Percentiles rank a stretch among this genome's conserved stretches.
Conservation (phyloP, 257 asterid species). For the Nicotiana tomentosiformis region DNA sequence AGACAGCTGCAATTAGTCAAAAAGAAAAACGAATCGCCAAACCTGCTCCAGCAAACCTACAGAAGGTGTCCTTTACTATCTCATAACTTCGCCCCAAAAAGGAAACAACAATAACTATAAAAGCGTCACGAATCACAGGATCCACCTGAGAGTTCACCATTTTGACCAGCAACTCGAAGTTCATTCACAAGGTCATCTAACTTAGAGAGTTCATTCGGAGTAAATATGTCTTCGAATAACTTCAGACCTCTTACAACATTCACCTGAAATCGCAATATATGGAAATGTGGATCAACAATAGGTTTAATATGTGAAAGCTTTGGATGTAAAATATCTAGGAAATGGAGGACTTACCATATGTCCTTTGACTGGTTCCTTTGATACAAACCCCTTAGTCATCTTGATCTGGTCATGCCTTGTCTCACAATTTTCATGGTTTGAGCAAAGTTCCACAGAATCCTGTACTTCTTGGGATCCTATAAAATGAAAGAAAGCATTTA, state of each 20-base stretch:
- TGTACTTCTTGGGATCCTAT: slow-evolving; percentile 88
- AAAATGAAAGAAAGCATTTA: neutral
- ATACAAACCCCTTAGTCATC: slow-evolving; percentile 77
- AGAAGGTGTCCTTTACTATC: slow-evolving; percentile 68
- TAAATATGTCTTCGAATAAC: slow-evolving; percentile 74
- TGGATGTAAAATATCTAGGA: neutral
- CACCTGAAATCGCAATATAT: slow-evolving; percentile 42
- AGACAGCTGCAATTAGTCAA: slow-evolving; percentile 20
- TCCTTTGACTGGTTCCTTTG: slow-evolving; percentile 88
- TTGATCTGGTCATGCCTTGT: slow-evolving; percentile 66
- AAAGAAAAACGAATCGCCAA: slow-evolving; percentile 50
- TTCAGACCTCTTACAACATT: slow-evolving; percentile 94
- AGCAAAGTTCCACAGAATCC: slow-evolving; percentile 57
- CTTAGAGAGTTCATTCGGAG: slow-evolving; percentile 67
- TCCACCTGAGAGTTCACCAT: slow-evolving; percentile 99
- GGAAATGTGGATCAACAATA: slow-evolving; percentile 24
- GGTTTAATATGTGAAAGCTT: neutral
- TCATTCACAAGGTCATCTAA: slow-evolving; percentile 75
- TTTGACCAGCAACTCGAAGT: slow-evolving; percentile 90
- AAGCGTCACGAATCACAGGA: slow-evolving; percentile 86
- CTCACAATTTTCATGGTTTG: slow-evolving; percentile 79
- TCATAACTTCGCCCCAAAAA: slow-evolving; percentile 76
- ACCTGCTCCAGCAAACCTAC: slow-evolving; percentile 71
- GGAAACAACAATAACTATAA: slow-evolving; percentile 71
- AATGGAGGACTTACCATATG: slow-evolving; percentile 59